A percentile compares a stretch with the other conserved stretches of the same genome.
These are phyloP conservation scores for Beauveria australis DNA, from an alignment of 2,329 filamentous ascomycete genomes.

Conservation along the genomic window DNA sequence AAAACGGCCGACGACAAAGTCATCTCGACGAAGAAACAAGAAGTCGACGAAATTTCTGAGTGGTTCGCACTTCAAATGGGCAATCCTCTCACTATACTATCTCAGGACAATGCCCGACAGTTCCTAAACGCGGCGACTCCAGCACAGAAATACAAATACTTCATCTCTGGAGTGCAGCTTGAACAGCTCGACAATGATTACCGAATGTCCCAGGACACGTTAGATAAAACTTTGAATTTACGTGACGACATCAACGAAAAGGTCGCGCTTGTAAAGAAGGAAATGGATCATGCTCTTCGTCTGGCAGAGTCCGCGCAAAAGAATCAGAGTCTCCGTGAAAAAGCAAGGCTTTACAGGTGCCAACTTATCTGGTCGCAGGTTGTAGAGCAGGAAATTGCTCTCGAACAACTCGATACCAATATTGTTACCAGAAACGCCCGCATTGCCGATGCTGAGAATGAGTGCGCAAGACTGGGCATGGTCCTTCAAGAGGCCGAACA, in stretches of 20 bases:
- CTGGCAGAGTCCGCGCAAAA: conserved; percentile 58
- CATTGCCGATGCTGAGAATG: conserved; percentile 21
- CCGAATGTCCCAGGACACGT: conserved; percentile 66
- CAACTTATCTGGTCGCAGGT: conserved; percentile 88
- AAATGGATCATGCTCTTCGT: conserved; percentile 51
- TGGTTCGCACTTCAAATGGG: conserved; percentile 91
- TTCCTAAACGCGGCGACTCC: conserved; percentile 83
- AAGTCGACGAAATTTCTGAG: conserved; percentile 88
- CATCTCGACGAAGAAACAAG: conserved; percentile 74
- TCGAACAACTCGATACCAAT: conserved; percentile 28
- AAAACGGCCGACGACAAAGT: conserved; percentile 63
- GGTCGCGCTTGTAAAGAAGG: conserved; percentile 28
- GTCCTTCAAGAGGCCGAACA: conserved; percentile 39
- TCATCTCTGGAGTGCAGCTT: conserved; percentile 87
- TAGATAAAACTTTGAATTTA: conserved; percentile 53
- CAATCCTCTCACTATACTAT: conserved; percentile 92
- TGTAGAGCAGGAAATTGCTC: conserved; percentile 57
- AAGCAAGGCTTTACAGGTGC: conserved; percentile 48
- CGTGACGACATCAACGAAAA: conserved; percentile 28
- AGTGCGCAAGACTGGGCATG: conserved; percentile 36
- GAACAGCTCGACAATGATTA: conserved; percentile 92
- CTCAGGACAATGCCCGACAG: conserved; percentile 88
- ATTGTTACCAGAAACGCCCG: conserved; percentile 18
- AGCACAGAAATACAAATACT: conserved; percentile 89
- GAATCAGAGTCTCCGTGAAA: conserved; percentile 55